phyloP scores from a whole-genome alignment of 192 early-diverging fungal species.

The Backusella circina region DNA sequence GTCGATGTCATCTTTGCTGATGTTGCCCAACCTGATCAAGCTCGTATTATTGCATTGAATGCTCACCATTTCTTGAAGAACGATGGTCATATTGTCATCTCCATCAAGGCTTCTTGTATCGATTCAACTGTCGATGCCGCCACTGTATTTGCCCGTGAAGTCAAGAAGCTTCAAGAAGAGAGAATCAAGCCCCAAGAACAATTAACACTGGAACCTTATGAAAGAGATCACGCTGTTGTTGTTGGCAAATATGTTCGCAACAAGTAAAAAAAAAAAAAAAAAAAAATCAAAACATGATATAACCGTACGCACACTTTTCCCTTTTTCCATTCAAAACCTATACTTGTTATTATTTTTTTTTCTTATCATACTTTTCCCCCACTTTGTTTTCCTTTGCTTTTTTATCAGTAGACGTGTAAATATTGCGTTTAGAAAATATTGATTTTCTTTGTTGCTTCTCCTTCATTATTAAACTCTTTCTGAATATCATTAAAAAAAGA shows the following conservation, averaged over 20 bases:
- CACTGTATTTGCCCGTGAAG: slow-evolving; percentile 95
- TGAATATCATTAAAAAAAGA: not conserved
- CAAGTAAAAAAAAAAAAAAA: slow-evolving; percentile 51
- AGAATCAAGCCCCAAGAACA: slow-evolving; percentile 93
- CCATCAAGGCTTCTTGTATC: slow-evolving; percentile 99
- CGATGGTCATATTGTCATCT: slow-evolving; percentile 96
- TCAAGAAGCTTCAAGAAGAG: slow-evolving; percentile 91
- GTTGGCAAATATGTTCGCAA: slow-evolving; percentile 79
- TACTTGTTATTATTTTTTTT: slow-evolving; percentile 13
- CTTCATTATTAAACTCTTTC: not conserved
- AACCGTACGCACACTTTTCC: not conserved
- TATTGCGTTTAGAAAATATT: not conserved
- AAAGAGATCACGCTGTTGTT: slow-evolving; percentile 98
- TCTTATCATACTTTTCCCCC: not conserved
- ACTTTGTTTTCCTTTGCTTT: not conserved
- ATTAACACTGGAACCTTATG: slow-evolving; percentile 96
- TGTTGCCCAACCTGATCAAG: slow-evolving; percentile 99
- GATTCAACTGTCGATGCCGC: slow-evolving; percentile 97
- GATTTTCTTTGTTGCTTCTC: not conserved
- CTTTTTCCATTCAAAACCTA: not conserved
- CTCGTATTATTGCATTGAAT: slow-evolving; percentile 97
- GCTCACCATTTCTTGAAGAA: slow-evolving; percentile 97
- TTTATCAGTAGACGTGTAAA: slow-evolving; percentile 10
- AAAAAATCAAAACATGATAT: too few relatives aligned
- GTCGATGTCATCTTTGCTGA: slow-evolving; percentile 99